These are phyloP conservation scores for Coprinopsis sp. DNA, from an alignment of 768 basidiomycete genomes.

Conservation along the genomic window DNA sequence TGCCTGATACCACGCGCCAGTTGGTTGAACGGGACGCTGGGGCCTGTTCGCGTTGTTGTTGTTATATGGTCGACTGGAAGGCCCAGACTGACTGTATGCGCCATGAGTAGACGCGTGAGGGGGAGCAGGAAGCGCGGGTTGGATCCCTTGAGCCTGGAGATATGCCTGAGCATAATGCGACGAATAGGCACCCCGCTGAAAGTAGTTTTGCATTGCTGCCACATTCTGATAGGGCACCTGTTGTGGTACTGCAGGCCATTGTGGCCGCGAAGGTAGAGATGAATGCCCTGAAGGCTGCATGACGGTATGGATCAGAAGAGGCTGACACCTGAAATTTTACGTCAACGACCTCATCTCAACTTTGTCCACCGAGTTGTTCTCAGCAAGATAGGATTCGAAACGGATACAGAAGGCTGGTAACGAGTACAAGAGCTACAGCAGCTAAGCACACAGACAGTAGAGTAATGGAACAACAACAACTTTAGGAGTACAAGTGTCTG, in stretches of 20 bases:
- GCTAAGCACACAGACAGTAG: not conserved
- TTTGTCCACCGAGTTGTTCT: no score
- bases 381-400: constrained; percentile 5
- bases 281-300: constrained; percentile 3
- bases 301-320: not conserved
- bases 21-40: constrained; percentile 8
- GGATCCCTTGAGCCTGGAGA: constrained; percentile 25
- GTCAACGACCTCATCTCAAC: no score
- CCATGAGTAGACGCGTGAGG: no score
- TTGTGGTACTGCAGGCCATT: constrained; percentile 8
- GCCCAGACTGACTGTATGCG: no score
- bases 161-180: constrained; percentile 57
- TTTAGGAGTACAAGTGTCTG: constrained; percentile 6
- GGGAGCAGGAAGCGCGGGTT: no score
- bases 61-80: no score
- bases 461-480: not conserved
- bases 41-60: not conserved
- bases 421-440: not conserved
- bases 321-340: not conserved
- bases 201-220: constrained; percentile 1
- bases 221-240: not conserved
- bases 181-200: constrained; percentile 28
- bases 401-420: constrained; percentile 6
- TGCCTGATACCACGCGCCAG: constrained; percentile 53
- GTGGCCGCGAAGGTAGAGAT: constrained; percentile 1